Percentiles rank a stretch among this genome's conserved stretches.
Conservation (phyloP, 2,329 filamentous ascomycete species). For the Fusarium sp. region DNA sequence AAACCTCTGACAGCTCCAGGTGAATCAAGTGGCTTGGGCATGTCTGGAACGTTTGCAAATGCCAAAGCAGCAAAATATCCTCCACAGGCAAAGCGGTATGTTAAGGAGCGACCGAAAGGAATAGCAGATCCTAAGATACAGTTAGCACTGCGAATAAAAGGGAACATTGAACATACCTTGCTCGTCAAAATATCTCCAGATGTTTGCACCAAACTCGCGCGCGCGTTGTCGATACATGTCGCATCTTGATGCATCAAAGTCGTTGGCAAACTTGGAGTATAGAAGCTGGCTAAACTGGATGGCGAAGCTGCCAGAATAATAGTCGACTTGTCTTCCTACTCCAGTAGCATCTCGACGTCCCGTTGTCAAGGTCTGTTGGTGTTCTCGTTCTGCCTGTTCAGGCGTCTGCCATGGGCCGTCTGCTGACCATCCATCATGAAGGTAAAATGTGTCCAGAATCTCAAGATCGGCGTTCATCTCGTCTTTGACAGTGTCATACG, state of each 20-base stretch:
- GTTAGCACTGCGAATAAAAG: not conserved
- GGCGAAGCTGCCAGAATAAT: conserved; percentile 67
- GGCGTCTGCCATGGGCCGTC: conserved; percentile 58
- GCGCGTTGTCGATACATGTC: conserved; percentile 55
- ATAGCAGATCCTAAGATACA: conserved; percentile 58
- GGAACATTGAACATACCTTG: conserved; percentile 49
- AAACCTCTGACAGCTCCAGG: conserved; percentile 61
- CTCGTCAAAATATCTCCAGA: conserved; percentile 63
- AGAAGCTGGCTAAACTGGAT: conserved; percentile 65
- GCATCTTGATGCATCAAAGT: conserved; percentile 55
- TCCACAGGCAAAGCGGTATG: conserved; percentile 63
- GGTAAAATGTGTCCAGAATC: conserved; percentile 59
- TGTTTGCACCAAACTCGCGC: conserved; percentile 53
- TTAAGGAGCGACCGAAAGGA: conserved; percentile 63
- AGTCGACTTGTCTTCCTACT: conserved; percentile 58
- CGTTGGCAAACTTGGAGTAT: conserved; percentile 57
- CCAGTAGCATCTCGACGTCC: conserved; percentile 41
- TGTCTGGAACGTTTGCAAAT: conserved; percentile 53
- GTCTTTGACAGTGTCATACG: conserved; percentile 48
- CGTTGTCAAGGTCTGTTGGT: conserved; percentile 8
- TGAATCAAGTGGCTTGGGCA: conserved; percentile 53
- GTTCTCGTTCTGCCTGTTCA: conserved; percentile 27
- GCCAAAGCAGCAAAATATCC: conserved; percentile 62
- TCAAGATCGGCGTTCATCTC: conserved; percentile 57
- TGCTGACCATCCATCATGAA: conserved; percentile 60